Evolutionary conservation across 441 rosid species (phyloP), one percentile per base, ranked within the genome.

Genomic region (Aleurites moluccanus): DNA sequence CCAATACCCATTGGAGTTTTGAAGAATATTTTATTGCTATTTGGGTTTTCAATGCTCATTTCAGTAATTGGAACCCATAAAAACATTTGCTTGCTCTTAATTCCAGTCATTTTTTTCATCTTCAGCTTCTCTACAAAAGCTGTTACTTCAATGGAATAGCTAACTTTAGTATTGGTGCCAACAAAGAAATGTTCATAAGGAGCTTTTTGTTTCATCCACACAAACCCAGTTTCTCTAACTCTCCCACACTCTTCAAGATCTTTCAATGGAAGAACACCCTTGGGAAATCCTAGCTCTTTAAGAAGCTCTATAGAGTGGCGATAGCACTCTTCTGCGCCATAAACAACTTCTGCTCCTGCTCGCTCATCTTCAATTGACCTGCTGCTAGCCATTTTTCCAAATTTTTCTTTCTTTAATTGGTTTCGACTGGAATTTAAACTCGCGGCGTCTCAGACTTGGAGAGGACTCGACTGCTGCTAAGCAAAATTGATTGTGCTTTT

Each of bases 1-100:
- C 97, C 98, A n/a, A 92, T 83, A 59, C 99, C 99, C 96, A 94
- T 79, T 8, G 99, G 93, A 67, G 99, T 91, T 79, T 86, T 92
- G 86, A 94, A 94, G 42, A 62, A 7, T 20, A 94, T 86, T 77
- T 91, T 94, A 57, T 80, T 75, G 70, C 85, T 77, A 9, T 80
- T 27, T 6, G 90, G 85, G 8, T 91, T 80, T 1, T 90, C 93
- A 52, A 90, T 83, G 77, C 87, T 82, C 99, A 94, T 94, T 85
- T 94, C 99, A 50, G 74, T 64, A 10, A 94, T 85, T 0, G 99
- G 96, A 28, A 94, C 97, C 99, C 98, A 94, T 74, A 92, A 16
- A 64, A 94, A 83, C 84, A 91, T 76, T 81, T 92, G 99, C 81
- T 81, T 90, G 84, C 98, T 92, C 88, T 91, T 92, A 64, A 94